These are phyloP conservation scores for Arachnomyces sp. DNA, from an alignment of 2,329 filamentous ascomycete genomes.

Conservation along the genomic window DNA sequence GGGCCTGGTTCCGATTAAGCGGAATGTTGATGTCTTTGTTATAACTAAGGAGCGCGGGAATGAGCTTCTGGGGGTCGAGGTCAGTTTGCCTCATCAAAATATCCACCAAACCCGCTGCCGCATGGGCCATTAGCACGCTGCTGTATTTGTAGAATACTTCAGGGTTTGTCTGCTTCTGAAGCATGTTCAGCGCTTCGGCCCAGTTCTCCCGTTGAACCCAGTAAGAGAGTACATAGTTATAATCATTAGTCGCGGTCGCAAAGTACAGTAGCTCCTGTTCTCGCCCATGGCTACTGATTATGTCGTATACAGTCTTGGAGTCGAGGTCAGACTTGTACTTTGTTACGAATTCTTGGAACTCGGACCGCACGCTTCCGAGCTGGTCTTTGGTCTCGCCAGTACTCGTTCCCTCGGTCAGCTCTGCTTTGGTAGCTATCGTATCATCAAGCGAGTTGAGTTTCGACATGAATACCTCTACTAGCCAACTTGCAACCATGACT, in stretches of 20 bases:
- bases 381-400: slow-evolving; percentile 60
- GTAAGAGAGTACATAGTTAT: slow-evolving; percentile 90
- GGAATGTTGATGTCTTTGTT: slow-evolving; percentile 63
- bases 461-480: slow-evolving; percentile 93
- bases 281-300: slow-evolving; percentile 88
- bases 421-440: slow-evolving; percentile 80
- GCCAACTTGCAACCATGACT: slow-evolving; percentile 90
- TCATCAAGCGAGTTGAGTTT: slow-evolving; percentile 93
- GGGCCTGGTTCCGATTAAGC: slow-evolving; percentile 73
- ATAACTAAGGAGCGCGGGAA: slow-evolving; percentile 89
- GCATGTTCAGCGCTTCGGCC: slow-evolving; percentile 73
- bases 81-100: slow-evolving; percentile 87
- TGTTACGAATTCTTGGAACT: slow-evolving; percentile 80
- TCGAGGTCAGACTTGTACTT: slow-evolving; percentile 84
- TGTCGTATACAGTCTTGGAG: slow-evolving; percentile 84
- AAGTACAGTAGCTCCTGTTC: slow-evolving; percentile 90
- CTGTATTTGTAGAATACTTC: slow-evolving; percentile 96
- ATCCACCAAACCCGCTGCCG: slow-evolving; percentile 78
- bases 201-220: slow-evolving; percentile 96
- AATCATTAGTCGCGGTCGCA: slow-evolving; percentile 79
- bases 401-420: slow-evolving; percentile 64
- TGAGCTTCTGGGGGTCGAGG: slow-evolving; percentile 76
- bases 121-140: slow-evolving; percentile 90
- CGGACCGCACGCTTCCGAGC: slow-evolving; percentile 60
- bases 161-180: slow-evolving; percentile 86